Base-by-base conservation (phyloP, 2,329 filamentous ascomycete species). In the Furcasterigmium furcatum region DNA sequence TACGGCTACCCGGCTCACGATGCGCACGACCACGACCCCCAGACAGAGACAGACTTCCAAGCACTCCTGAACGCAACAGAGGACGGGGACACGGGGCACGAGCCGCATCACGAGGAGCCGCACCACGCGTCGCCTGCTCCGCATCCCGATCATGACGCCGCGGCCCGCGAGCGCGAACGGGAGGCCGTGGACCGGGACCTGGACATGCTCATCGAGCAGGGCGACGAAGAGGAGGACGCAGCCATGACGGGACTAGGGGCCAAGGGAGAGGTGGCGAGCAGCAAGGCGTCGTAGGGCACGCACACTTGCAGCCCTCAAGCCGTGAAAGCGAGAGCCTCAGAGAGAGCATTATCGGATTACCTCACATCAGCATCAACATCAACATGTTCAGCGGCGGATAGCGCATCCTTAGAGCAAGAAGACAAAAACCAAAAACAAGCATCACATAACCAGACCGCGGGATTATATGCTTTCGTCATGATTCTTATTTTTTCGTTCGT, bases 171-270 rank as follows among this genome's bases (percentile, higher is more conserved):
- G 36, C 63, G 69, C 8, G 68, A 71, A 36, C 63, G 49, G 14
- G 53, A 56, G 2, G 60, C 69, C 1, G 69, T 76, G 24, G 73
- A 77, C 32, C 63, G 67, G 14, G 75, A 79, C 45, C 52, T 78
- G 50, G 74, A 77, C 38, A 76, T 78, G 73, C 52, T 79, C 46
- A 74, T 77, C 29, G 68, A 73, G 46, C 70, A 73, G 34, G 62
- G 67, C 22, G 65, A 68, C 18, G 48, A 48, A 10, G 41, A 45
- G 10, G 38, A 47, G 16, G 27, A 42, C 5, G 24, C 13, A n/a
- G 21, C 18, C 18, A 30, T 38, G 29, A 24, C 36, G 25, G 35
- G 18, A 12, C 27, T 34, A 30, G 47, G 8, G 16, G 34, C n/a
- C 34, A 36, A 5, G 7, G n/a, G 9, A 6, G 9, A 18, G 5